Percentiles rank a stretch among this genome's conserved stretches.
Conservation (phyloP, 805 yeast species). For the Spathaspora hagerdaliae region DNA sequence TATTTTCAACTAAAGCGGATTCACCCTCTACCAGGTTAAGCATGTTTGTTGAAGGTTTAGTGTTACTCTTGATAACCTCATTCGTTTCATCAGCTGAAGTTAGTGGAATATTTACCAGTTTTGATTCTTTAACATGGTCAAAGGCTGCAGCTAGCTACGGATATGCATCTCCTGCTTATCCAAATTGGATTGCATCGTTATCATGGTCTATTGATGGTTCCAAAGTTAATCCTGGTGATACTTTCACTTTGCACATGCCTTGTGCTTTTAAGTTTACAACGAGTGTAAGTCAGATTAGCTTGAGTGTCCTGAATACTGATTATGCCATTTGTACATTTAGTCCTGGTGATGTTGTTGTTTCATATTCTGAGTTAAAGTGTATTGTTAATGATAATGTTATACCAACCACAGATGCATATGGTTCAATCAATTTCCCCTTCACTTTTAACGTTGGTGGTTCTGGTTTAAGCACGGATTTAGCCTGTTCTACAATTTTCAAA, state of each 20-base stretch:
- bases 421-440: slow-evolving; percentile 18
- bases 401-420: slow-evolving; percentile 11
- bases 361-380: slow-evolving; percentile 16
- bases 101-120: slow-evolving; percentile 5
- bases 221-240: slow-evolving; percentile 19
- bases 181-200: slow-evolving; percentile 16
- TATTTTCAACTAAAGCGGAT: too few relatives aligned
- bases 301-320: slow-evolving; percentile 8
- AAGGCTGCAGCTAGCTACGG: not conserved
- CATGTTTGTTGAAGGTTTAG: not conserved
- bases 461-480: slow-evolving; percentile 12
- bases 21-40: too few relatives aligned
- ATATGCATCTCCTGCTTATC: not conserved
- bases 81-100: not conserved
- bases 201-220: slow-evolving; percentile 17
- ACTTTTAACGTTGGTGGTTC: slow-evolving; percentile 19
- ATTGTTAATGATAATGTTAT: slow-evolving; percentile 9
- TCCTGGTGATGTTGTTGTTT: slow-evolving; percentile 12
- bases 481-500: slow-evolving; percentile 13
- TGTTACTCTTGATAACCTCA: not conserved
- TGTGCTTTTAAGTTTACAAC: slow-evolving; percentile 21
- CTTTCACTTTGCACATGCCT: slow-evolving; percentile 22
- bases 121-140: slow-evolving; percentile 3
- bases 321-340: slow-evolving; percentile 20
- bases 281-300: slow-evolving; percentile 7